phyloP scores from a whole-genome alignment of 2,329 filamentous ascomycete species.

The Lachnellula suecica region DNA sequence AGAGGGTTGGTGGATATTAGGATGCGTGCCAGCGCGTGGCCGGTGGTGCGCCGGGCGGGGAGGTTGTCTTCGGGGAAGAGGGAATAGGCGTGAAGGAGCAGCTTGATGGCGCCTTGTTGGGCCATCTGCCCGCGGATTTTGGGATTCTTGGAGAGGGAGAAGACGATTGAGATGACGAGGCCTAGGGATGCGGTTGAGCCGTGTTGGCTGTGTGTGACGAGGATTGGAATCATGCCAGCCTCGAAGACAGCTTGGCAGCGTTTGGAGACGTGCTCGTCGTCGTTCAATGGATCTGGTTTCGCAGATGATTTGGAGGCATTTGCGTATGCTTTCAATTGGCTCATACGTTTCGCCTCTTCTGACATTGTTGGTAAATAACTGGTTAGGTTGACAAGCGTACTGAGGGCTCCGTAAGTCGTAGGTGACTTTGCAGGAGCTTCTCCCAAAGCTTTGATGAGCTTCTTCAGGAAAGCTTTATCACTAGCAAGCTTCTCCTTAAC shows the following conservation, averaged over 20 bases:
- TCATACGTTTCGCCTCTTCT: slow-evolving; percentile 90
- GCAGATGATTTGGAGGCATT: slow-evolving; percentile 72
- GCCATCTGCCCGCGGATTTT: slow-evolving; percentile 76
- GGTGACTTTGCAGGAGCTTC: slow-evolving; percentile 63
- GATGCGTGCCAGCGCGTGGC: slow-evolving; percentile 80
- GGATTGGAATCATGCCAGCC: slow-evolving; percentile 71
- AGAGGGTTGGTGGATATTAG: slow-evolving; percentile 83
- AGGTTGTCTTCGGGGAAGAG: slow-evolving; percentile 55
- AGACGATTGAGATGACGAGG: slow-evolving; percentile 74
- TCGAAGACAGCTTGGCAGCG: slow-evolving; percentile 80
- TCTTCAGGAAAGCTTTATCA: slow-evolving; percentile 67
- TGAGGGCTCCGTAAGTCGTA: slow-evolving; percentile 80
- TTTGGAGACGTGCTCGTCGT: slow-evolving; percentile 71
- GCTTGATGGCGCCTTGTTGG: slow-evolving; percentile 89
- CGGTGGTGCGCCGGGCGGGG: slow-evolving; percentile 56
- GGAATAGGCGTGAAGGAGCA: slow-evolving; percentile 72
- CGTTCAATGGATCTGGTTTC: slow-evolving; percentile 66
- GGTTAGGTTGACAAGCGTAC: slow-evolving; percentile 82
- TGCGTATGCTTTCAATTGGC: slow-evolving; percentile 90
- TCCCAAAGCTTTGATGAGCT: slow-evolving; percentile 63
- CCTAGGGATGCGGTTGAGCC: slow-evolving; percentile 69
- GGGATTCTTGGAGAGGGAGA: slow-evolving; percentile 72
- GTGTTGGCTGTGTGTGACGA: slow-evolving; percentile 74
- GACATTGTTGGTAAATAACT: slow-evolving; percentile 74
- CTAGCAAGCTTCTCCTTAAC: slow-evolving; percentile 79